Evolutionary conservation across 768 basidiomycete species (phyloP), one percentile per base, ranked within the genome.

Genomic region (Podaxis sp.): DNA sequence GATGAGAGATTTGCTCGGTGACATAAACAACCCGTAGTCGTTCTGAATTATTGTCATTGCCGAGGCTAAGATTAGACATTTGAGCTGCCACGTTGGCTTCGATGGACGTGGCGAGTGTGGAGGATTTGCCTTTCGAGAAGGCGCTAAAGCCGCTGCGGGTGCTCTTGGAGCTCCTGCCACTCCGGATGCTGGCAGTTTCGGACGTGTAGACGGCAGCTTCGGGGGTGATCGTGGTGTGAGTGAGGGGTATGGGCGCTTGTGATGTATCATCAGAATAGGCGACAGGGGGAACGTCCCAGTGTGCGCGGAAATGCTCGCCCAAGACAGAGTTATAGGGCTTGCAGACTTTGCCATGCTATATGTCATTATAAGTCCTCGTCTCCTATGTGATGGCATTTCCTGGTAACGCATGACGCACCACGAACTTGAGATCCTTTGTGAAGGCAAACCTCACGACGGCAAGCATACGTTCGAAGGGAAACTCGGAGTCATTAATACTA

Each of bases 1-100:
- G 97, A 76, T 99, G 97, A 1, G 93, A 97, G 52, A 98, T 88
- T 75, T 97, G 96, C 73, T 97, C 96, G 13, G 95, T 96, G 52
- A 96, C 75, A 73, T 85, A 96, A 5, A 86, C 84, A 49, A 96
- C 85, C 38, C 93, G 89, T 15, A 87, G 73, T 55, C 79, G 77
- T 17, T 78, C 80, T 49, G 64, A 38, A 49, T 53, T 54, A 13
- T 63, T 46, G 33, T 64, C 74, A 53, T 75, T 73, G 38, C 70
- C 76, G 38, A 92, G 80, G 68, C 80, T 87, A 51, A 90, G 82
- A 59, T 79, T 85, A 17, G 89, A 90, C 69, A 87, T 80, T 63
- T 80, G 80, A 4, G 84, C 87, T 44, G 80, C 78, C 59, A 82
- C 68, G 66, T 80, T 80, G 28, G 78, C 75, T 60, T 81, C 78